Evolutionary conservation across 225 moss, liverwort and hornwort species (phyloP), one percentile per base, ranked within the genome.

Genomic region (Physcomitrellopsis africana): DNA sequence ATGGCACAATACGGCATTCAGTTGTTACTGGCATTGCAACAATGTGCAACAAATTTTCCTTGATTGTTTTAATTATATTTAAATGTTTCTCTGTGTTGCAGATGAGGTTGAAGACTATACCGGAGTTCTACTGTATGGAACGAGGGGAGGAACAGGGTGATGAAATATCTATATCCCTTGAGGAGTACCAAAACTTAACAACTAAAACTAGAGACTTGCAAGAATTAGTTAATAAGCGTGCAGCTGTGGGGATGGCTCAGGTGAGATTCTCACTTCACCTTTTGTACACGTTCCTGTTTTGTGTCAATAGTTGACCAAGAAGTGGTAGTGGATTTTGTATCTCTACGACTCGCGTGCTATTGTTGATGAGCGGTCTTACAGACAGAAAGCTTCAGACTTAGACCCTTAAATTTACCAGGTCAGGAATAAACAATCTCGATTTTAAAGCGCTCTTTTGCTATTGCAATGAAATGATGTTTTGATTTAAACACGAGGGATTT

Each of bases 151-250:
- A 80, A 55, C 65, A 43, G 16, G 82, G 47, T 48, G 29, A 37
- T 66, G 82, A 83, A 62, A 63, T 64, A 20, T 46, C 78, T 44
- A 51, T 80, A 12, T 76, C 85, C 16, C 65, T 60, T 44, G 88
- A 76, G 72, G 85, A 88, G 67, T 76, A 73, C 56, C 65, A 73
- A 27, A 65, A 17, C 18, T 63, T 88, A 46, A 85, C 72, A 73
- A 18, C 65, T 0, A 76, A 63, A 69, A 55, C 73, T 37, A 75
- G 79, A 8, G 63, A 73, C 49, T 72, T 82, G 1, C 78, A 88
- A 61, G 88, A 80, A 20, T 29, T 88, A 51, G 85, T 82, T 43
- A 51, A 70, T 72, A 88, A 80, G 76, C 80, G 88, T 65, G 80
- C 43, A 69, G 85, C 80, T 2, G 76, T 82, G 17, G 82, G 76